Evolutionary conservation across 148 eudicot species (phyloP), one percentile per base, ranked within the genome.

Genomic region (Fagopyrum tataricum): DNA sequence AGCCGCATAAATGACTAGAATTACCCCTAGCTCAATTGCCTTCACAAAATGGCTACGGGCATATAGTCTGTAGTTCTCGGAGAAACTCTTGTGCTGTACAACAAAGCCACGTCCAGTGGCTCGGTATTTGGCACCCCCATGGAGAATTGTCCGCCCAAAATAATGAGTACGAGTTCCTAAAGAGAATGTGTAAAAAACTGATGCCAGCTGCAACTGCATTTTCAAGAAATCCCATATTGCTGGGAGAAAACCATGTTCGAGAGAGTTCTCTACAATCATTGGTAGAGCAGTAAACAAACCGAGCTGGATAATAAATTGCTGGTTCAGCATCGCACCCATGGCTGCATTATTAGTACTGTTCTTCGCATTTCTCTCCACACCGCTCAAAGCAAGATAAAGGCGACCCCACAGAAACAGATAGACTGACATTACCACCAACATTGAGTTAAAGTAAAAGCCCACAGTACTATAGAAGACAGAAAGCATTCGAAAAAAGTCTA

Each of bases 91-190:
- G 74, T 88, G 98, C 71, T 87, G 81, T 37, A 93, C 95, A 68
- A 93, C 98, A 85, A 93, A 93, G 40, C 98, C 98, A 61, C 98
- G 92, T 42, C 98, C 98, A 20, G 98, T 93, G 55, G 87, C 92
- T 77, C 92, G 81, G 76, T 93, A 93, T 76, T 89, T 91, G 21
- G 98, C 98, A 31, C 98, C 98, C 18, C 98, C 98, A 39, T 93
- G 98, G 48, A 93, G 97, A 76, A 93, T 87, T 74, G 98, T 93
- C 72, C 95, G 84, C 13, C 98, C 98, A 51, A 93, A 93, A 75
- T 76, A 93, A 80, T 93, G 98, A 42, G 88, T 78, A 23, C 89
- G 89, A 5, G 98, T 93, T 52, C 97, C 98, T 89, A 93, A 70
- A 2, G 97, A 89, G 80, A 91, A 93, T 21, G 98, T 91, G 80